Evolutionary conservation across 163 green algal species (phyloP), one percentile per base, ranked within the genome.

Genomic region (Smithsoniella earleae): DNA sequence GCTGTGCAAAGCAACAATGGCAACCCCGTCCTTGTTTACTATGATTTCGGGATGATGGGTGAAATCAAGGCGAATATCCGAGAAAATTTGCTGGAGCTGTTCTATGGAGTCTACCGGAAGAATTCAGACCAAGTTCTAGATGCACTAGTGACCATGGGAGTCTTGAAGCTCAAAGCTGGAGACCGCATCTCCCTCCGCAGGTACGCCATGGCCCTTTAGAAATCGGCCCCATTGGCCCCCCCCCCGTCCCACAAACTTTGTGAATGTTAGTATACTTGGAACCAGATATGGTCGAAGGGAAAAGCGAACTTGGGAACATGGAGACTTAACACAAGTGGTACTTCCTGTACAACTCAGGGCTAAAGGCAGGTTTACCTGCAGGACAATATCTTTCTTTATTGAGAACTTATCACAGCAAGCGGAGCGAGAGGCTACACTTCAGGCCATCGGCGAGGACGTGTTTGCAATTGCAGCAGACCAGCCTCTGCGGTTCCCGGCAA

Each of bases 31-130:
- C 79, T 88, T 8, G 83, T 87, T 27, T 86, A 82, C 73, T 89
- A 88, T 63, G 83, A 88, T 74, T 88, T 88, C 78, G 84, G 83
- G 31, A 87, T 87, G 83, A 87, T 89, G 83, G 75, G 77, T 5
- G 62, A 75, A 30, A 86, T 89, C 33, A 58, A 75, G 8, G 62
- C 74, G 2, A 74, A 73, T 40, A 82, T 76, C 20, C 74, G 77
- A 3, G 77, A 83, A 5, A 73, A 76, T 28, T 31, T 64, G 22
- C 62, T 83, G 38, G 75, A 88, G n/a, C 43, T 89, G 3, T 86
- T 87, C 72, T 87, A 87, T 45, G 82, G 62, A 3, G 72, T 85
- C 31, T 83, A 82, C 74, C 77, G 78, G 20, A 90, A 87, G 73
- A 82, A 92, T 74, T 66, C 76, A 0, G 73, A 84, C 66, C 62